Evolutionary conservation across 164 flowering plant genomes (phyloP).

Genomic region (grape (Vitis vinifera)): DNA sequence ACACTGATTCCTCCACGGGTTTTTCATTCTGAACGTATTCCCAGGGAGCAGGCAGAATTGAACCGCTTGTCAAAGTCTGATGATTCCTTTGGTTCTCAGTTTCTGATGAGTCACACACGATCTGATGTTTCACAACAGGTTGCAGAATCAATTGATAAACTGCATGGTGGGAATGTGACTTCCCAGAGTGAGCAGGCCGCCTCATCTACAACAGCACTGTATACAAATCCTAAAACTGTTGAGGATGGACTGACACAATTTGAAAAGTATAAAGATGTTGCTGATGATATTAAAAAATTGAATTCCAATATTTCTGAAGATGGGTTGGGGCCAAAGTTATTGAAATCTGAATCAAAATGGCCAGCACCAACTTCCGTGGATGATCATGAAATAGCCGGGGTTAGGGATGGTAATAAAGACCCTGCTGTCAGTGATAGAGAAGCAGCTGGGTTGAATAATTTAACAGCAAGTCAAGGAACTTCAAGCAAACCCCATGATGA

Average conservation of each 20-base stretch:
- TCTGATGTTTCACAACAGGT: conserved; percentile 35
- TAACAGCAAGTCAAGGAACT: conserved; percentile 20
- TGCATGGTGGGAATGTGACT: conserved; percentile 24
- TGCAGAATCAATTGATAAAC: conserved; percentile 41
- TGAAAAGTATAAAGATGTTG: conserved; percentile 34
- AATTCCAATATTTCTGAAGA: conserved; percentile 15
- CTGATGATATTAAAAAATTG: conserved; percentile 27
- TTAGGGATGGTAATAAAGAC: conserved; percentile 18
- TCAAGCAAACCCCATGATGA: conserved; percentile 26
- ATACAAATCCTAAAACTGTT: conserved; percentile 29
- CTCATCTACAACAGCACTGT: conserved; percentile 23
- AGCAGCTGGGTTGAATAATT: conserved; percentile 13
- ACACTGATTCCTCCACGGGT: conserved; percentile 50
- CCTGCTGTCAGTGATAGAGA: conserved; percentile 15
- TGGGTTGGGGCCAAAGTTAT: conserved; percentile 18
- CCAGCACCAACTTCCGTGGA: conserved; percentile 6
- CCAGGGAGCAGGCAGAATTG: conserved; percentile 58
- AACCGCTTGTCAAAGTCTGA: conserved; percentile 80
- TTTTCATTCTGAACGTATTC: conserved; percentile 70
- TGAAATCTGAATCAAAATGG: conserved; percentile 24
- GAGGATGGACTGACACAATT: conserved; percentile 38
- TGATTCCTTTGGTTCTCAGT: conserved; percentile 65
- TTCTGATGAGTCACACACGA: conserved; percentile 41
- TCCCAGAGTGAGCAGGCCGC: conserved; percentile 19
- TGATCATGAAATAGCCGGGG: conserved; percentile 12